phyloP scores from a whole-genome alignment of 2,329 filamentous ascomycete genomes.

The Hymenoscyphus fructigenus region DNA sequence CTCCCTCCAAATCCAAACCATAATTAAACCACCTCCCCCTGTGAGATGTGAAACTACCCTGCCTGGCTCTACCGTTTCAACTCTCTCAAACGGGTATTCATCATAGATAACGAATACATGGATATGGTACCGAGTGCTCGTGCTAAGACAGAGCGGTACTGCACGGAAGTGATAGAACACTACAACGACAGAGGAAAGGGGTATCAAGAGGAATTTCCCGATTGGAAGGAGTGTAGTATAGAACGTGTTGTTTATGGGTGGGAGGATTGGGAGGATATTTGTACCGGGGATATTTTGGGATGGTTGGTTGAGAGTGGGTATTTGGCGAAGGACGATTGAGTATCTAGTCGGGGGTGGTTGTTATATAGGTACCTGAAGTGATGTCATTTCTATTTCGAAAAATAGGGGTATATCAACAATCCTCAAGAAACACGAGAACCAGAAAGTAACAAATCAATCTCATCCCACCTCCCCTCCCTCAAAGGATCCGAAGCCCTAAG shows the following conservation, averaged over 20 bases:
- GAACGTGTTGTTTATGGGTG: background rate
- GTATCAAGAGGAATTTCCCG: background rate
- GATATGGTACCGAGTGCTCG: no score
- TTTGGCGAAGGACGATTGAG: background rate
- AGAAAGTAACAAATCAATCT: slow-evolving; percentile 22
- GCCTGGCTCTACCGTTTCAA: no score
- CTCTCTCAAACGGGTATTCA: no score
- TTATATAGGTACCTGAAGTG: background rate
- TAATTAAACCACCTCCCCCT: no score
- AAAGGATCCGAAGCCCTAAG: slow-evolving; percentile 37
- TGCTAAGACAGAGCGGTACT: no score
- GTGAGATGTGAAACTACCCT: no score
- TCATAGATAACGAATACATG: no score
- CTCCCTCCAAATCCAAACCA: no score
- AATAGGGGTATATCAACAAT: no score
- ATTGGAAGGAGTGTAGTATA: background rate
- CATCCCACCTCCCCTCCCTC: slow-evolving; percentile 37
- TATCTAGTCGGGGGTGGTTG: no score
- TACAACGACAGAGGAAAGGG: background rate
- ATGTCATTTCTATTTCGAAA: background rate
- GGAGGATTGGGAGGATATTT: background rate
- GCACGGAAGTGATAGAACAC: background rate
- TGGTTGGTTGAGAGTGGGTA: background rate
- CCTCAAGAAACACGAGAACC: no score
- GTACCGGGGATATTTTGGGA: background rate